A percentile compares a stretch with the other conserved stretches of the same genome.
Conservation (phyloP, 129 eudicot genomes). For the Arctium lappa region DNA sequence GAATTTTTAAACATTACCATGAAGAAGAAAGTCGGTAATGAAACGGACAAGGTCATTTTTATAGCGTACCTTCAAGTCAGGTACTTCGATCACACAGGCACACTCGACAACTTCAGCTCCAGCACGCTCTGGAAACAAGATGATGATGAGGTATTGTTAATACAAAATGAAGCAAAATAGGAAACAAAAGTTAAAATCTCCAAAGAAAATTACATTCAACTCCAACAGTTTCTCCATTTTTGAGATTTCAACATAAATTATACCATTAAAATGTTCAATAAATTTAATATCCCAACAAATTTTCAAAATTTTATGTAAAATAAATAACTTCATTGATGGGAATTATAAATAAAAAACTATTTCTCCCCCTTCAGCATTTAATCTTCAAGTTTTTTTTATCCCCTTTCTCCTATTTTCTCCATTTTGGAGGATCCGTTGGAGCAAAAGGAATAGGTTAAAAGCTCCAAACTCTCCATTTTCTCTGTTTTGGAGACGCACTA, state of each 20-base stretch:
- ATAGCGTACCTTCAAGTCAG: constrained; percentile 52
- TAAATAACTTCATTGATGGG: background rate
- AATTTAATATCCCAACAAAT: too few species aligned
- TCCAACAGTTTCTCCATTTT: background rate
- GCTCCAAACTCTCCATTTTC: too few species aligned
- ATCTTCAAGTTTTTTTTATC: too few species aligned
- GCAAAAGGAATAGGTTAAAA: too few species aligned
- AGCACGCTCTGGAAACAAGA: constrained; percentile 48
- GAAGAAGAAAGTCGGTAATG: background rate
- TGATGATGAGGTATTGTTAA: background rate
- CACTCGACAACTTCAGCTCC: constrained; percentile 67
- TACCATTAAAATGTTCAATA: too few species aligned
- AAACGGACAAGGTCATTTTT: background rate
- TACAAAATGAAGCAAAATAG: background rate
- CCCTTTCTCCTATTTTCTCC: too few species aligned
- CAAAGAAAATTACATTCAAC: too few species aligned
- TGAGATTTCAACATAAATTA: background rate
- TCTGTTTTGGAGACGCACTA: too few species aligned
- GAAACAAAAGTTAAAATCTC: background rate
- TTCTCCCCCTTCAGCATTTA: too few species aligned
- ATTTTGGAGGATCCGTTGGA: too few species aligned
- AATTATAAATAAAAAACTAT: background rate
- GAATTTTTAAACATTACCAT: background rate
- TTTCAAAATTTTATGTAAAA: too few species aligned
- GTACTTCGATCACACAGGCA: constrained; percentile 68